Base-by-base conservation (phyloP, 2,329 filamentous ascomycete species). In the Paracamarosporium sp. region DNA sequence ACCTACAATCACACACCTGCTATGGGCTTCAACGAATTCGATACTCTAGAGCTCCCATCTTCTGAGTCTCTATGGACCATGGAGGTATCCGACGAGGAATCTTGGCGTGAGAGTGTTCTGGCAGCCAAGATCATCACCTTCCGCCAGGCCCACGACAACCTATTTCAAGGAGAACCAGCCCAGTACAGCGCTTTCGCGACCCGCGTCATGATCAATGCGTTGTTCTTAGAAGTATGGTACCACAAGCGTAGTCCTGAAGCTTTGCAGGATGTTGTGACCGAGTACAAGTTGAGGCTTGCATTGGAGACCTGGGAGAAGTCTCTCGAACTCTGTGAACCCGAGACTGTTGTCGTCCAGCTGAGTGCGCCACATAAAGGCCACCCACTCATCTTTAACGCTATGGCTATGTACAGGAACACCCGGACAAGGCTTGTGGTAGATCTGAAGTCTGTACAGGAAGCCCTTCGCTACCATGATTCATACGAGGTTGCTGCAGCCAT, bases 251-350 rank as follows among this genome's bases (percentile, higher is more conserved):
- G 92, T 76, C 94, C 94, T n/a, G 93, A 98, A 76, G 93, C 94
- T 50, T 83, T 98, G 38, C 95, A 98, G 79, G 94, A 98, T 73
- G 93, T 98, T 36, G 94, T 98, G 43, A 96, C 94, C 3, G 95
- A 98, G 80, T 98, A 97, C 85, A 98, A 97, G 83, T 89, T 99
- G 60, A 88, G 95, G 56, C 87, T 97, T 52, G 95, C 95, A 50
- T 83, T 99, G 53, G 94, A 98, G 81, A 97, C 94, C n/a, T 99
- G 95, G 95, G 93, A 98, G 82, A 96, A 91, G 80, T 97, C 94
- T 38, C 86, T 98, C 22, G 92, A 96, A 56, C 85, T 96, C 60
- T 97, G 93, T 76, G 94, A 98, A 80, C 90, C 93, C 2, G 95
- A 99, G 79, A 89, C 87, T 13, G 91, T 94, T 52, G 86, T 92